phyloP scores from a whole-genome alignment of 2,329 filamentous ascomycete species.

The Intubia oerlemansii region DNA sequence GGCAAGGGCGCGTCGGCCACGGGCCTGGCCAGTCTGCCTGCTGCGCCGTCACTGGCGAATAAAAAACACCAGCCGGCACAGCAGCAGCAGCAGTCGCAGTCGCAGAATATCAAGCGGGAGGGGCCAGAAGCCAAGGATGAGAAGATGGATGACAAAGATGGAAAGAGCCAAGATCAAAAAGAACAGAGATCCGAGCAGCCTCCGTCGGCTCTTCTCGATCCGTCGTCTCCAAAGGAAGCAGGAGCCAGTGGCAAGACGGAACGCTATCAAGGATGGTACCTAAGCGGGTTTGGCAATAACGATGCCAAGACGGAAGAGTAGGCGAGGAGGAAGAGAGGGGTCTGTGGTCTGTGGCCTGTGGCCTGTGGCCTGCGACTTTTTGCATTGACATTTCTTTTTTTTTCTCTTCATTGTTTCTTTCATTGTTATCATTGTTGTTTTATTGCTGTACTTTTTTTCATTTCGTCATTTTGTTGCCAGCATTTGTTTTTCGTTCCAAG shows the following conservation, averaged over 20 bases:
- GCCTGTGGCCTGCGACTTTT: background rate
- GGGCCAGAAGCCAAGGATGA: too few relatives aligned
- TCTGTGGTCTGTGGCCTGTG: too few relatives aligned
- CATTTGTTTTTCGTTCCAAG: background rate
- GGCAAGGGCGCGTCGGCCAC: background rate
- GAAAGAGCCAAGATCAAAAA: too few relatives aligned
- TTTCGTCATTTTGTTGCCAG: background rate
- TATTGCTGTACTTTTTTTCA: background rate
- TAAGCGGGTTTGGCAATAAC: slow-evolving; percentile 19
- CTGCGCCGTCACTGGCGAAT: slow-evolving; percentile 9
- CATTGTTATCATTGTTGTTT: background rate
- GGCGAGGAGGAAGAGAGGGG: slow-evolving; percentile 1
- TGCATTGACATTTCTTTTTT: background rate
- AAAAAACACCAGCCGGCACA: too few relatives aligned
- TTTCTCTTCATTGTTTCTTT: background rate
- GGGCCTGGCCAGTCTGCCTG: slow-evolving; percentile 2
- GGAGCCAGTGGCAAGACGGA: slow-evolving; percentile 6
- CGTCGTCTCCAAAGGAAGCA: background rate
- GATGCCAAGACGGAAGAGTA: slow-evolving; percentile 16
- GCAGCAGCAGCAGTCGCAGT: too few relatives aligned
- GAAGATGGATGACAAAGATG: too few relatives aligned
- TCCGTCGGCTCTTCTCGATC: too few relatives aligned
- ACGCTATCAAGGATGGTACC: slow-evolving; percentile 19
- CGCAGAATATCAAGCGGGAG: too few relatives aligned
- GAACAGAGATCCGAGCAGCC: too few relatives aligned